These are phyloP conservation scores for sweet orange (Citrus sinensis) DNA, from an alignment of 345 rosid genomes.

Conservation along the genomic window DNA sequence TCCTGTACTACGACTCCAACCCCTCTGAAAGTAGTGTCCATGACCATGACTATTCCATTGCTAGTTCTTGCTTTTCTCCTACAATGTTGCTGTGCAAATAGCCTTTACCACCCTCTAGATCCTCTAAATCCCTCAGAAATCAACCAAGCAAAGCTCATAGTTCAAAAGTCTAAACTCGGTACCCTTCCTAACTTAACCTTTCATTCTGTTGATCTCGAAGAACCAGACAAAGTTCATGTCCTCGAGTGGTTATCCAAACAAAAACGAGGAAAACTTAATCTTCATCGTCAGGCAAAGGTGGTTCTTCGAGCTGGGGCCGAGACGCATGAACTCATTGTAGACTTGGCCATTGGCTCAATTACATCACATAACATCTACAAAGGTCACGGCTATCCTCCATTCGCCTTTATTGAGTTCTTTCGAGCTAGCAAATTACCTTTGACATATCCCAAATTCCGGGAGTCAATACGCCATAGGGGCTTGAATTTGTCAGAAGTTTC, in stretches of 20 bases:
- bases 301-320: conserved; percentile 47
- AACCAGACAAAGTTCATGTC: conserved; percentile 62
- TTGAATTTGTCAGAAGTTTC: conserved; percentile 62
- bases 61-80: conserved; percentile 30
- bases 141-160: conserved; percentile 40
- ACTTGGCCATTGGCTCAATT: conserved; percentile 34
- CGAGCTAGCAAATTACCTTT: conserved; percentile 48
- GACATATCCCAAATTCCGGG: conserved; percentile 37
- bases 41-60: conserved; percentile 39
- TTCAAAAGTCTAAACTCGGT: conserved; percentile 37
- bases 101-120: conserved; percentile 63
- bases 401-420: conserved; percentile 50
- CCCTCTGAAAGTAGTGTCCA: conserved; percentile 19
- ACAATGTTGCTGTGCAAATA: conserved; percentile 17
- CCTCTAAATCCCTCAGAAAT: conserved; percentile 58
- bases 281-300: conserved; percentile 50
- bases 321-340: conserved; percentile 53
- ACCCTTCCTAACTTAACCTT: conserved; percentile 45
- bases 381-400: conserved; percentile 60
- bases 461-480: conserved; percentile 39
- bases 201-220: conserved; percentile 68
- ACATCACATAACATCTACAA: conserved; percentile 32
- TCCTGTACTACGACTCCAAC: conserved; percentile 13
- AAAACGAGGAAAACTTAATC: conserved; percentile 5
- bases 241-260: conserved; percentile 44